Base-by-base conservation (phyloP, 2,329 filamentous ascomycete genomes). In the Fusarium sp. region DNA sequence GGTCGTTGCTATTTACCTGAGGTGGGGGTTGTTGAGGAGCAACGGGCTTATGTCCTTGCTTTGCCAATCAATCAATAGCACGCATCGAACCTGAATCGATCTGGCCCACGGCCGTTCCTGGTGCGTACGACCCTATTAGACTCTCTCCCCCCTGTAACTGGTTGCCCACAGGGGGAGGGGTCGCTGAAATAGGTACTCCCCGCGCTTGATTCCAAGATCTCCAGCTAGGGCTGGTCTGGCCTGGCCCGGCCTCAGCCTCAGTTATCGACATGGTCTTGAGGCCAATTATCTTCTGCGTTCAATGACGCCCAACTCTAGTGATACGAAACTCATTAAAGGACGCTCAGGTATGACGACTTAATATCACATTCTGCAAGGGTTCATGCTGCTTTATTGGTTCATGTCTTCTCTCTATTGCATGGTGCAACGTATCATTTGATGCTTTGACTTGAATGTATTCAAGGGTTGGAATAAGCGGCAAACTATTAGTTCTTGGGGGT, bases 21-120 rank as follows among this genome's bases (percentile, higher is more conserved):
- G 70, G 75, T 70, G 67, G 67, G 75, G 75, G 70, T 75, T 70
- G 76, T 74, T 77, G 74, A 75, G 72, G 72, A 75, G 76, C 76
- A 78, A 77, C 69, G 66, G 67, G 42, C 68, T 53, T 47, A 60
- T 38, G 59, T 32, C 64, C 51, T 53, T 66, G 45, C 48, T 42
- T 55, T 72, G 60, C 72, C 56, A 69, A 75, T 74, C 72, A 75
- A 54, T 69, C 59, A 58, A 72, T 66, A 51, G 53, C 47, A 54
- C 32, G 39, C 66, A 70, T 70, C 41, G 47, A 59, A 54, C 59
- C 66, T 51, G 60, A 70, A 66, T 63, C 66, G 61, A 75, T 66
- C 69, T 70, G 61, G 64, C 48, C 63, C 57, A 63, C 48, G 64
- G 68, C 63, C 67, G 66, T 69, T 75, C 66, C 68, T 77, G 68